Conservation (phyloP, 1,284 basidiomycete species). For the Phenoliferia sp. region DNA sequence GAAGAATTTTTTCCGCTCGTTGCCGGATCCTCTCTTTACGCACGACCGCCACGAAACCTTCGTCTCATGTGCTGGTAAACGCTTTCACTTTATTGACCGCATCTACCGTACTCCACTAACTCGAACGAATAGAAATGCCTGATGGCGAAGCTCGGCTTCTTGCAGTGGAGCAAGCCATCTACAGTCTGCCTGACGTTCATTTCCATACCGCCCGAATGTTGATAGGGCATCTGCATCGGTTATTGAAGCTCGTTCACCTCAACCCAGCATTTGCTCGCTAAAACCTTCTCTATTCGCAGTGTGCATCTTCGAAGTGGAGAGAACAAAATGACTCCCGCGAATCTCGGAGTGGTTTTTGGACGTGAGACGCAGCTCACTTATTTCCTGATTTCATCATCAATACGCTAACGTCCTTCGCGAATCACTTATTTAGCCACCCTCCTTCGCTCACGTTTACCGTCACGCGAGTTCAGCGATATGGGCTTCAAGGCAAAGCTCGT, state of each 20-base stretch:
- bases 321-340: conserved; percentile 92
- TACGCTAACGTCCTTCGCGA: conserved; percentile 17
- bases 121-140: conserved; percentile 48
- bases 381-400: no score
- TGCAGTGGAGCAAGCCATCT: conserved; percentile 64
- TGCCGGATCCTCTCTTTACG: conserved; percentile 87
- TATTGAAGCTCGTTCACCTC: conserved; percentile 11
- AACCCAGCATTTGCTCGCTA: neutral
- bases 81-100: neutral
- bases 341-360: conserved; percentile 99
- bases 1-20: conserved; percentile 89
- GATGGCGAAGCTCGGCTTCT: conserved; percentile 55
- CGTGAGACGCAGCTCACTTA: no score
- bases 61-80: conserved; percentile 61
- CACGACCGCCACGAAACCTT: conserved; percentile 88
- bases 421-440: conserved; percentile 64
- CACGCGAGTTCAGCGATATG: conserved; percentile 92
- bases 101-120: neutral
- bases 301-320: conserved; percentile 62
- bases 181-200: conserved; percentile 76
- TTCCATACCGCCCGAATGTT: conserved; percentile 77
- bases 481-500: conserved; percentile 86
- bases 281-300: conserved; percentile 45
- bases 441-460: conserved; percentile 80
- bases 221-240: conserved; percentile 83